Conservation (phyloP, 164 flowering plant species). For the Umbellularia californica region DNA sequence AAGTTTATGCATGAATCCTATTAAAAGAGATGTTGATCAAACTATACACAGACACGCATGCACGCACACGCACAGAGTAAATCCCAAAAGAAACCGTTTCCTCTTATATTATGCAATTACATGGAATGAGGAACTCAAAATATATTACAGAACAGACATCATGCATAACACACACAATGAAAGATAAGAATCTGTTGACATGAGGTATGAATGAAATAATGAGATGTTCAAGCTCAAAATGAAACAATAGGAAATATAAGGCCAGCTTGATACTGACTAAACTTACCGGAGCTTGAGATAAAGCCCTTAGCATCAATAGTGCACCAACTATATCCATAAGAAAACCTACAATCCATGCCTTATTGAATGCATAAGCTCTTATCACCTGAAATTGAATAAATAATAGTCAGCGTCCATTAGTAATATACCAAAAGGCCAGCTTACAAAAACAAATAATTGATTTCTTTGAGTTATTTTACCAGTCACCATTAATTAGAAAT, state of each 20-base stretch:
- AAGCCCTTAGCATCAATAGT: constrained; percentile 82
- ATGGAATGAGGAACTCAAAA: not conserved
- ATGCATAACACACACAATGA: not conserved
- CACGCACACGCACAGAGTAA: too few relatives aligned
- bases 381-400: constrained; percentile 47
- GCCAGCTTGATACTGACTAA: not conserved
- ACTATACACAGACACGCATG: not conserved
- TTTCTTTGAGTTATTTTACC: not conserved
- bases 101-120: not conserved
- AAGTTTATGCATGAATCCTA: not conserved
- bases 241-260: not conserved
- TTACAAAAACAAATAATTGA: not conserved
- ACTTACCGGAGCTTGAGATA: constrained; percentile 93
- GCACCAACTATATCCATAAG: constrained; percentile 94
- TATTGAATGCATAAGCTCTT: constrained; percentile 84
- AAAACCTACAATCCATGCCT: constrained; percentile 73
- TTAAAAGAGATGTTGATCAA: not conserved
- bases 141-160: not conserved
- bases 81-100: not conserved
- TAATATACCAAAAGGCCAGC: not conserved
- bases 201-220: not conserved
- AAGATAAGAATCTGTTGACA: not conserved
- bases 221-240: not conserved
- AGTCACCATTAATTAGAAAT: not conserved
- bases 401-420: not conserved